A percentile compares a stretch with the other conserved stretches of the same genome.
Conservation (phyloP, 2,329 filamentous ascomycete species). For the Colletotrichum falcatum region DNA sequence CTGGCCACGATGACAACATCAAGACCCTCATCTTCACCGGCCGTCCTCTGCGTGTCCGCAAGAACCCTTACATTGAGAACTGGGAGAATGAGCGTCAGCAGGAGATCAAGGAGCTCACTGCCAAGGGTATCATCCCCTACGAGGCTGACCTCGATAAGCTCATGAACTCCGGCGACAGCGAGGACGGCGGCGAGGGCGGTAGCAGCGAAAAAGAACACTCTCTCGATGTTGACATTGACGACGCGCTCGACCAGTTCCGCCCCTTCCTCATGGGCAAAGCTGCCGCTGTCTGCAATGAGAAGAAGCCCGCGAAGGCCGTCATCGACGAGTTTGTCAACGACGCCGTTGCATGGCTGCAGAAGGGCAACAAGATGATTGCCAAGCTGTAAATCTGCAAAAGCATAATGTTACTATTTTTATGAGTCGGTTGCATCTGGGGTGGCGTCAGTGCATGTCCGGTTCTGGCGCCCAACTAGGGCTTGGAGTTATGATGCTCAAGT, state of each 20-base stretch:
- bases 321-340: constrained; percentile 94
- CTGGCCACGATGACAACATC: constrained; percentile 94
- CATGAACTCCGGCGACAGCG: constrained; percentile 66
- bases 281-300: constrained; percentile 92
- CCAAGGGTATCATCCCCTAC: constrained; percentile 91
- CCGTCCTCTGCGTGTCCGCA: constrained; percentile 91
- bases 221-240: constrained; percentile 78
- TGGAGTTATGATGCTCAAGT: constrained; percentile 35
- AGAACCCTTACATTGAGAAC: constrained; percentile 92
- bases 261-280: constrained; percentile 98
- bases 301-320: constrained; percentile 89
- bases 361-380: constrained; percentile 74
- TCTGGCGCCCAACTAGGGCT: constrained; percentile 11
- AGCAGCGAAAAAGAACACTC: constrained; percentile 71
- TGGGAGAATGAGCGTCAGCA: constrained; percentile 93
- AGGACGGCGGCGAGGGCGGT: constrained; percentile 72
- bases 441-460: constrained; percentile 2
- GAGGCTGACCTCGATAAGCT: constrained; percentile 94
- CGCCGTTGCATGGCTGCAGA: constrained; percentile 77
- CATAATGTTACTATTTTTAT: constrained; percentile 33
- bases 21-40: constrained; percentile 99
- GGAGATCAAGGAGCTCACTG: constrained; percentile 93
- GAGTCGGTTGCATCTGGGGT: constrained; percentile 23
- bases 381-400: constrained; percentile 69
- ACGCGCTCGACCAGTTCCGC: constrained; percentile 90